Base-by-base conservation (phyloP, 2,329 filamentous ascomycete genomes). In the Fusarium liriodendri region DNA sequence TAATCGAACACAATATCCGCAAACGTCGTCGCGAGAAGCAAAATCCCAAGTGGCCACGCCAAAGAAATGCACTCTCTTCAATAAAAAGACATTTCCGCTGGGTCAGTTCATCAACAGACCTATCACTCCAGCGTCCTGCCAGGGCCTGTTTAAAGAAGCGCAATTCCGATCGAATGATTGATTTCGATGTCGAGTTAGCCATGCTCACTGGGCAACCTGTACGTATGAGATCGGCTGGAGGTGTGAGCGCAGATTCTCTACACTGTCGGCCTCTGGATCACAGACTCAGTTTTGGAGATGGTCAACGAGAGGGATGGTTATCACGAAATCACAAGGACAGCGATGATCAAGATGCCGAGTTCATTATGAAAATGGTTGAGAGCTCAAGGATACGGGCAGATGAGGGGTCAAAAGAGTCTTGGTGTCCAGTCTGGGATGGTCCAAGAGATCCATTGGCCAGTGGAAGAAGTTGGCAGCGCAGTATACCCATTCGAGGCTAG, bases 381-480 rank as follows among this genome's bases (percentile, higher is more conserved):
- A 55, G 62, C 8, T 76, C 74, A n/a, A 69, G 63, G 57, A 55
- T 65, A 16, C 35, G 64, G 18, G 70, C 66, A n/a, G 71, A 74
- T 11, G 55, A 73, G 27, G 74, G 74, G 1, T 64, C 71, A 2
- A 64, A 76, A 38, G 74, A 73, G 33, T 71, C 69, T 35, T 75
- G 74, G 74, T 76, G 74, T 66, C 74, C 74, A 2, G 74, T 76
- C 5, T 76, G 74, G 74, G 74, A 76, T 14, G 74, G 74, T 9
- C 74, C 74, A 10, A 72, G 74, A 32, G 73, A 76, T 25, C 62
- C 70, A 16, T 22, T 71, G 29, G 66, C 62, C 9, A 75, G 69
- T 54, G 60, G 73, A 37, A 59, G 55, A 13, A 75, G 66, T 27
- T 73, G 69, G 69, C 69, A 72, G 18, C 63, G 45, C 20, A 75